phyloP scores from a whole-genome alignment of 371 early-diverging fungal genomes.

The Encephalitozoon hellem region DNA sequence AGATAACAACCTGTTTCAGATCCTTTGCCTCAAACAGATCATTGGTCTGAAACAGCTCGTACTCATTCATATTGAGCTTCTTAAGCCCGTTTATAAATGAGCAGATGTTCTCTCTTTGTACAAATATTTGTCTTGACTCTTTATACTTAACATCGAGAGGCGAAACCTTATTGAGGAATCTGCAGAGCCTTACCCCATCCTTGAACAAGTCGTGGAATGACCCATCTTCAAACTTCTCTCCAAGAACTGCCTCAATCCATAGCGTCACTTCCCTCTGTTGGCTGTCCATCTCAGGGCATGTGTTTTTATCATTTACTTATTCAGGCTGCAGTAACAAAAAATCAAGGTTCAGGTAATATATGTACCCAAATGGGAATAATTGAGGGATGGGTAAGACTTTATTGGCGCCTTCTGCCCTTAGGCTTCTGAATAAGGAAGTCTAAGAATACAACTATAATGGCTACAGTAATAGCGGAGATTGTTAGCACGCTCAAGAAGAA shows the following conservation, averaged over 20 bases:
- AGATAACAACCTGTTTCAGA: constrained; percentile 65
- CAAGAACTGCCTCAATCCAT: constrained; percentile 41
- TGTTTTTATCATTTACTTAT: background rate
- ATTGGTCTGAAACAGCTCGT: constrained; percentile 75
- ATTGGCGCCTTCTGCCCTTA: background rate
- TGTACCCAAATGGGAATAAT: background rate
- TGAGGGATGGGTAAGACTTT: background rate
- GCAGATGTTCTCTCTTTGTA: constrained; percentile 75
- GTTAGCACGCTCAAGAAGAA: background rate
- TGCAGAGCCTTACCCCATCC: constrained; percentile 73
- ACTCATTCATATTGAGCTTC: constrained; percentile 68
- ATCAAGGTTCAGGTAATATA: background rate
- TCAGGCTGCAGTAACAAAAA: background rate
- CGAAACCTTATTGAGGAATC: constrained; percentile 65
- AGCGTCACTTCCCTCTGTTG: constrained; percentile 23
- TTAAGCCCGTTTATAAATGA: constrained; percentile 66
- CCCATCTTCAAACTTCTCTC: background rate
- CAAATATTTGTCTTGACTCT: constrained; percentile 68
- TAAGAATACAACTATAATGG: background rate
- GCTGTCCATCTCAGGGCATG: background rate
- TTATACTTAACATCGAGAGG: constrained; percentile 63
- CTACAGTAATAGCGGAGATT: background rate
- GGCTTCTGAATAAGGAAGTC: background rate
- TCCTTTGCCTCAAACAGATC: constrained; percentile 78
- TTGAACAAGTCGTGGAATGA: constrained; percentile 36